Conservation (phyloP, 495 filamentous ascomycete species). For the Xylona heveae region DNA sequence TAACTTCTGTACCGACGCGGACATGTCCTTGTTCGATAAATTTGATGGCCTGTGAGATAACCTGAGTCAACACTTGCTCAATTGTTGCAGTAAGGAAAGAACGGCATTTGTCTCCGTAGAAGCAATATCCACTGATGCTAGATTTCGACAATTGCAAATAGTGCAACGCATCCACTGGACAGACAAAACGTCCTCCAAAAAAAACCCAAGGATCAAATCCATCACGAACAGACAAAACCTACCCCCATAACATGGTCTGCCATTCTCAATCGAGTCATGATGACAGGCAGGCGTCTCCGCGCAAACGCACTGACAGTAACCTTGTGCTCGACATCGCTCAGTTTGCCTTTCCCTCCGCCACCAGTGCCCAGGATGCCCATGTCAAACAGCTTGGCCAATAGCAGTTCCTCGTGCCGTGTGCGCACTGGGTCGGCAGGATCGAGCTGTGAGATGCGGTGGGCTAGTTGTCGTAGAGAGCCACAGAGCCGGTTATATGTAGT, state of each 20-base stretch:
- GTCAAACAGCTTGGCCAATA: conserved; percentile 75
- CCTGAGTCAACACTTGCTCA: background rate
- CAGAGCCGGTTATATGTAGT: conserved; percentile 72
- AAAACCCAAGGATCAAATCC: conserved; percentile 9
- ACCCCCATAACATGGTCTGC: conserved; percentile 63
- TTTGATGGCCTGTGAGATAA: conserved; percentile 33
- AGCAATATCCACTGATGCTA: no score
- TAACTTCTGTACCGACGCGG: conserved; percentile 72
- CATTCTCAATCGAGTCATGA: conserved; percentile 74
- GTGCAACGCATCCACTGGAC: conserved; percentile 1
- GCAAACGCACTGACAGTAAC: conserved; percentile 74
- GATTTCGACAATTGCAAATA: no score
- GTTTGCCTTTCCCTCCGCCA: conserved; percentile 28
- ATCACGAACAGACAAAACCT: no score
- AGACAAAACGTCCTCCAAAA: conserved; percentile 6
- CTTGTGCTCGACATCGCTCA: conserved; percentile 68
- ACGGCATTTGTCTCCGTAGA: no score
- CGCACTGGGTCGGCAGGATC: conserved; percentile 56
- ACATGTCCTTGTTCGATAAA: conserved; percentile 95
- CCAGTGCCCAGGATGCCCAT: conserved; percentile 55
- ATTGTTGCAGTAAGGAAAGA: no score
- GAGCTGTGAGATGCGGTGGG: conserved; percentile 63
- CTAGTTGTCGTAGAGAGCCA: conserved; percentile 68
- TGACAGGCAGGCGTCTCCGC: conserved; percentile 55
- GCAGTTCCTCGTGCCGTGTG: conserved; percentile 54